Percentiles rank a stretch among this genome's conserved stretches.
Conservation (phyloP, 139 green algal species). For the Chlorella vulgaris region DNA sequence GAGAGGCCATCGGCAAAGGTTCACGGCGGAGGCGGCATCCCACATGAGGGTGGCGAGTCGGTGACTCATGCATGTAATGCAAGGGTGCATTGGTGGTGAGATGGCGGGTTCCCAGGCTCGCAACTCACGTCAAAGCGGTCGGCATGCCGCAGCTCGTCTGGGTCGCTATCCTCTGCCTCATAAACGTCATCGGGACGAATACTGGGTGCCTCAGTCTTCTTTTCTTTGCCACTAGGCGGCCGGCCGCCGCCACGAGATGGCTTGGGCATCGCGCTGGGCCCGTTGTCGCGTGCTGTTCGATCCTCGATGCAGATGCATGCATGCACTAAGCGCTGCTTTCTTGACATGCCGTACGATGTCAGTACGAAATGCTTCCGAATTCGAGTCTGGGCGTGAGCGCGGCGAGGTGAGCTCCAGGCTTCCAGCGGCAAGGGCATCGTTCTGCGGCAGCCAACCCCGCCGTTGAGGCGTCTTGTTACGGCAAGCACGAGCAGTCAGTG, state of each 20-base stretch:
- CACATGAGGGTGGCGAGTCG: too few relatives aligned
- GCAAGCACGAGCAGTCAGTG: background rate
- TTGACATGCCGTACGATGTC: too few relatives aligned
- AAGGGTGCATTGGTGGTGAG: background rate
- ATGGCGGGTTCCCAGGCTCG: background rate
- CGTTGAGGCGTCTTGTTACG: too few relatives aligned
- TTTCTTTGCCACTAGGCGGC: constrained; percentile 1
- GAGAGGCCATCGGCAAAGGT: background rate
- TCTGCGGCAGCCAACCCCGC: background rate
- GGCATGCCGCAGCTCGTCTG: constrained; percentile 60
- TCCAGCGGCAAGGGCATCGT: too few relatives aligned
- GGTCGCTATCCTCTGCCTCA: constrained; percentile 65
- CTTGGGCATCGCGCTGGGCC: background rate
- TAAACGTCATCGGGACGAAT: constrained; percentile 53
- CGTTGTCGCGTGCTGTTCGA: background rate
- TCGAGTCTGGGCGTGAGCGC: too few relatives aligned
- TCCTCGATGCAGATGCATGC: background rate
- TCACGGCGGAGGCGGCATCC: background rate
- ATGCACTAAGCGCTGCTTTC: background rate
- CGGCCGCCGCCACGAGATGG: constrained; percentile 7
- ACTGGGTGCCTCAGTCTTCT: background rate
- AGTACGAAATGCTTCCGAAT: too few relatives aligned
- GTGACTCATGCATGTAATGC: too few relatives aligned
- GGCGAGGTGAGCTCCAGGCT: too few relatives aligned
- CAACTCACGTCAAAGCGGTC: constrained; percentile 61